Conservation (phyloP, 1,284 basidiomycete genomes). For the Leccinum fallax region DNA sequence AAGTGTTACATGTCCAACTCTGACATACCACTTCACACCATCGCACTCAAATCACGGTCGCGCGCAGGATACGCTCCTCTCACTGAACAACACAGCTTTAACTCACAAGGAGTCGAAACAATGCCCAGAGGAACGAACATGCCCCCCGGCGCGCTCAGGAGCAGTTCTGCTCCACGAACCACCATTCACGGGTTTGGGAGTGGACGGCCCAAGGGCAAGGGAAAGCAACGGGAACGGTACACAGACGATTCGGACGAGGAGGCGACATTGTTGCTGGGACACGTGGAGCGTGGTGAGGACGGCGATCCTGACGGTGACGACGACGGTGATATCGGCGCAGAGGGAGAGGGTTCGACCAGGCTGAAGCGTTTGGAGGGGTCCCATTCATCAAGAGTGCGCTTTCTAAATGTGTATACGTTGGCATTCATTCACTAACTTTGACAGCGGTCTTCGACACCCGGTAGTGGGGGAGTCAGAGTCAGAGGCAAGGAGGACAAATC, state of each 20-base stretch:
- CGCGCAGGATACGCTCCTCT: slow-evolving; percentile 52
- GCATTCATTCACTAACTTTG: slow-evolving; percentile 2
- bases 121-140: slow-evolving; percentile 29
- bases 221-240: slow-evolving; percentile 53
- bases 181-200: slow-evolving; percentile 24
- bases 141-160: slow-evolving; percentile 37
- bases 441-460: slow-evolving; percentile 37
- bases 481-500: slow-evolving; percentile 63
- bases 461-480: slow-evolving; percentile 31
- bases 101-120: slow-evolving; percentile 25
- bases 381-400: slow-evolving; percentile 26
- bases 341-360: slow-evolving; percentile 30
- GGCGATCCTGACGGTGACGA: slow-evolving; percentile 30
- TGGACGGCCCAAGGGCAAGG: slow-evolving; percentile 39
- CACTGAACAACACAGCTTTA: slow-evolving; percentile 37
- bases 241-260: slow-evolving; percentile 63
- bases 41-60: slow-evolving; percentile 50
- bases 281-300: slow-evolving; percentile 27
- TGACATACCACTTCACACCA: slow-evolving; percentile 67
- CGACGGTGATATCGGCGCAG: slow-evolving; percentile 25
- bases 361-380: slow-evolving; percentile 31
- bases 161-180: slow-evolving; percentile 40
- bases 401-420: neutral
- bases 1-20: slow-evolving; percentile 40
- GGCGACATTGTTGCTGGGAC: slow-evolving; percentile 50